Evolutionary conservation across 768 basidiomycete species (phyloP).

Genomic region (Scleroderma bovista): DNA sequence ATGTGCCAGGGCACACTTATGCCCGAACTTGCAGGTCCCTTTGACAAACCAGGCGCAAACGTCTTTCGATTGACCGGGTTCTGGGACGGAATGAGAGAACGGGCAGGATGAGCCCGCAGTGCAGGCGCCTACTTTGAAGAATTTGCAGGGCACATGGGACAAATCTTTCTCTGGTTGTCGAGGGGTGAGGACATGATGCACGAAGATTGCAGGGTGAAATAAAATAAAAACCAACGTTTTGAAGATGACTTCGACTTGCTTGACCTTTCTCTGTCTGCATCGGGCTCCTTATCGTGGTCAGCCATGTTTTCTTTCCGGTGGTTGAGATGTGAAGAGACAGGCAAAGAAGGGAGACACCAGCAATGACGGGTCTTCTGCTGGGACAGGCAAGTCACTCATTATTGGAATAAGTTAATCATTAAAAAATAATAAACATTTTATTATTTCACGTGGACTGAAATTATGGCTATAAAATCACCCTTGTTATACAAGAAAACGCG

Average conservation of each 20-base stretch:
- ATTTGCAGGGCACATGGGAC: slow-evolving; percentile 96
- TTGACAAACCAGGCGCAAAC: slow-evolving; percentile 90
- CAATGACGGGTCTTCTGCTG: background rate
- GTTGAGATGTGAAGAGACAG: slow-evolving; percentile 12
- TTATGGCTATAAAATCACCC: too few species aligned
- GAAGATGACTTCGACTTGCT: slow-evolving; percentile 26
- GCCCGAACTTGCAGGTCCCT: slow-evolving; percentile 81
- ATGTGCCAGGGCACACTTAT: slow-evolving; percentile 90
- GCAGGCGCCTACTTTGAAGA: slow-evolving; percentile 91
- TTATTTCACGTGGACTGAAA: background rate
- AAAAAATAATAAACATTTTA: background rate
- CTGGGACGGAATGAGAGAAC: slow-evolving; percentile 78
- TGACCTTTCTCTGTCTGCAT: slow-evolving; percentile 11
- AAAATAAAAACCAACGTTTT: slow-evolving; percentile 22
- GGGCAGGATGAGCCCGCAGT: slow-evolving; percentile 92
- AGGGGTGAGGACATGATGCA: background rate
- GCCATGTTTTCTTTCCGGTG: slow-evolving; percentile 16
- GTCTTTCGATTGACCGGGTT: slow-evolving; percentile 76
- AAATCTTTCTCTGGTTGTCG: slow-evolving; percentile 66
- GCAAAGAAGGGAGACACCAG: background rate
- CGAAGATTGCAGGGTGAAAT: slow-evolving; percentile 2
- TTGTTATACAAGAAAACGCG: too few species aligned
- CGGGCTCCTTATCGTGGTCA: slow-evolving; percentile 18
- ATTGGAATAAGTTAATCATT: slow-evolving; percentile 5
- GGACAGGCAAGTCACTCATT: slow-evolving; percentile 5